Evolutionary conservation across 2,329 filamentous ascomycete genomes (phyloP).

Genomic region (Nemania sp.): DNA sequence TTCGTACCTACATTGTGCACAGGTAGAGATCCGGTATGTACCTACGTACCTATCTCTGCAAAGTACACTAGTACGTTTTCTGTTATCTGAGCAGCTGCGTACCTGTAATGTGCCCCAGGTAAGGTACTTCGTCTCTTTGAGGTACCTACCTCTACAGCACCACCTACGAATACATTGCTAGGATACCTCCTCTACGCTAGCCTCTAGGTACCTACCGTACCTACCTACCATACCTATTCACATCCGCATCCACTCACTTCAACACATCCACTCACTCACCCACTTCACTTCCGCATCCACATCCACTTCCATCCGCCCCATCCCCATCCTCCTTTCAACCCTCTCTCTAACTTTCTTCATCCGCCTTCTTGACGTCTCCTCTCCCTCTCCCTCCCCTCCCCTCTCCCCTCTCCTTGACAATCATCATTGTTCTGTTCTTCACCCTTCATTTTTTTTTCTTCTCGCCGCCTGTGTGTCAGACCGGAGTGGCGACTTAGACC

Average conservation of each 20-base stretch:
- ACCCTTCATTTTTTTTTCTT: constrained; percentile 16
- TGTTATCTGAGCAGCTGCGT: too few relatives aligned
- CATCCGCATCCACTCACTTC: constrained; percentile 1
- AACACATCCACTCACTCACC: not conserved
- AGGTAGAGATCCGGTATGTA: too few relatives aligned
- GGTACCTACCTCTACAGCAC: too few relatives aligned
- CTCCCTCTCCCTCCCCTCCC: constrained; percentile 26
- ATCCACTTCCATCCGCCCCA: not conserved
- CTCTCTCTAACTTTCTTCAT: constrained; percentile 21
- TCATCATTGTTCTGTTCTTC: constrained; percentile 29
- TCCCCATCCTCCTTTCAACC: constrained; percentile 25
- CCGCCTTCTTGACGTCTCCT: constrained; percentile 27
- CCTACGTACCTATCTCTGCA: too few relatives aligned
- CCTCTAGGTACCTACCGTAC: not conserved
- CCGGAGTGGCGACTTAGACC: constrained; percentile 5
- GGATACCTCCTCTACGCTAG: too few relatives aligned
- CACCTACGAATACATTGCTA: too few relatives aligned
- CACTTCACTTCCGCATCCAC: constrained; percentile 8
- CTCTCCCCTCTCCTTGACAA: constrained; percentile 28
- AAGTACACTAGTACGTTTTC: too few relatives aligned
- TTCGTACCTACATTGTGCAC: too few relatives aligned
- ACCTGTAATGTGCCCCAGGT: too few relatives aligned
- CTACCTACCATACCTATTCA: not conserved
- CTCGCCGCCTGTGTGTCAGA: constrained; percentile 16
- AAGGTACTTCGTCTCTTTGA: too few relatives aligned